Base-by-base conservation (phyloP, 306 rosid species). In the Vigna trinervia region DNA sequence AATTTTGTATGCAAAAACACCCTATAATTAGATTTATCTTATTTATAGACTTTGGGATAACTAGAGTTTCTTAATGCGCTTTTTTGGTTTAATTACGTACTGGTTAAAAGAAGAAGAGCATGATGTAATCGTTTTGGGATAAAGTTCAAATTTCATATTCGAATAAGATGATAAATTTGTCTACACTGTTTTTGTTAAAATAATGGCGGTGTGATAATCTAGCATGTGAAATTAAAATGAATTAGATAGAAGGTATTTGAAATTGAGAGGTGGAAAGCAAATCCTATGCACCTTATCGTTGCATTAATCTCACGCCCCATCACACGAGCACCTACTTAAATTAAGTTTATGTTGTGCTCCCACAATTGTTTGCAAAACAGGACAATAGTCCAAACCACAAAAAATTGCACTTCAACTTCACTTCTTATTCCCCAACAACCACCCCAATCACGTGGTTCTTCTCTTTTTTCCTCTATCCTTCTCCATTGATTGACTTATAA, bases 261-360 rank as follows among this genome's bases (percentile, higher is more conserved):
- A 82, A 36, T 78, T 36, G 30, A 59, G 56, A 82, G 30, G 13
- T 73, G 58, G 11, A 38, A 50, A 76, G 9, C 19, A 64, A 63
- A 63, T 64, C 64, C 30, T 20, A 36, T 58, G 72, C 52, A 75
- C 73, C 39, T 26, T 58, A 46, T 9, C 10, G 6, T 64, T 76
- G 58, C 69, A 62, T 57, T 65, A 22, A 57, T 15, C 7, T 10
- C 47, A 71, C 78, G 76, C 83, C 73, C 72, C 63, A 60, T 60
- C 81, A 62, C 85, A 87, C 61, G 83, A 61, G 71, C 38, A 52
- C 62, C 71, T 30, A 73, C 56, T 10, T 64, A 19, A 17, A 70
- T 76, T 38, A 19, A 17, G 65, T 76, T n/a, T 36, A 36, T 36
- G 41, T 6, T 36, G 1, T 81, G 79, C 64, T 74, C 61, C 79